Percentiles rank a stretch among this genome's conserved stretches.
These are phyloP conservation scores for Mortierella sp. DNA, from an alignment of 371 early-diverging fungal genomes.

Conservation along the genomic window DNA sequence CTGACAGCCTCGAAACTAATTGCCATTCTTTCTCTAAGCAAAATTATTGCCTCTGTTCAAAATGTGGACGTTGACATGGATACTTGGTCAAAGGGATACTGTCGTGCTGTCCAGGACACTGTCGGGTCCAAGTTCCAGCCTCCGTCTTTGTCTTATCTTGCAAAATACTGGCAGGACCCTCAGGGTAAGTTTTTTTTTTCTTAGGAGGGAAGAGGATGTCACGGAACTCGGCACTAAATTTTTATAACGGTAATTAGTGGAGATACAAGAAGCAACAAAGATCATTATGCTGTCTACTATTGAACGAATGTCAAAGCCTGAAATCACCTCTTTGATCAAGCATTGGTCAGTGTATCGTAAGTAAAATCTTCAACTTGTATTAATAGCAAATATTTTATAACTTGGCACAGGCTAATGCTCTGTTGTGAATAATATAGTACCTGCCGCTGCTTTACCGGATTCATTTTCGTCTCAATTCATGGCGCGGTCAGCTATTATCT, in stretches of 20 bases:
- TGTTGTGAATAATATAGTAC: slow-evolving; percentile 62
- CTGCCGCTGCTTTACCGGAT: slow-evolving; percentile 64
- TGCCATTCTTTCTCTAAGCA: slow-evolving; percentile 68
- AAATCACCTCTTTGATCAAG: slow-evolving; percentile 63
- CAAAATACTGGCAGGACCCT: slow-evolving; percentile 91
- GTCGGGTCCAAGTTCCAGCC: slow-evolving; percentile 66
- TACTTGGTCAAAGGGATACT: slow-evolving; percentile 37
- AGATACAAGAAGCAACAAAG: slow-evolving; percentile 52
- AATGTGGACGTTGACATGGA: slow-evolving; percentile 51
- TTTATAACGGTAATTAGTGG: not conserved
- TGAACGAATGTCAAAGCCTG: slow-evolving; percentile 57
- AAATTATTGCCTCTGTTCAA: slow-evolving; percentile 61
- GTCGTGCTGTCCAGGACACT: slow-evolving; percentile 63
- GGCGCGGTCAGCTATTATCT: slow-evolving; percentile 79
- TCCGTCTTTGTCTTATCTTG: slow-evolving; percentile 81
- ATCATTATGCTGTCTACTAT: slow-evolving; percentile 38
- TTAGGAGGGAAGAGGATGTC: too few relatives aligned
- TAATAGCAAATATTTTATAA: not conserved
- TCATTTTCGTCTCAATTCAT: slow-evolving; percentile 70
- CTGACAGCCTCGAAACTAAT: slow-evolving; percentile 72
- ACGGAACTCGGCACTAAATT: too few relatives aligned
- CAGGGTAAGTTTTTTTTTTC: slow-evolving; percentile 62
- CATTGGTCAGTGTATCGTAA: slow-evolving; percentile 71
- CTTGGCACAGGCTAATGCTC: not conserved
- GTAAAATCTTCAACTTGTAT: not conserved